Conservation (phyloP, 305 asterid species). For the Euphrasia arctica region DNA sequence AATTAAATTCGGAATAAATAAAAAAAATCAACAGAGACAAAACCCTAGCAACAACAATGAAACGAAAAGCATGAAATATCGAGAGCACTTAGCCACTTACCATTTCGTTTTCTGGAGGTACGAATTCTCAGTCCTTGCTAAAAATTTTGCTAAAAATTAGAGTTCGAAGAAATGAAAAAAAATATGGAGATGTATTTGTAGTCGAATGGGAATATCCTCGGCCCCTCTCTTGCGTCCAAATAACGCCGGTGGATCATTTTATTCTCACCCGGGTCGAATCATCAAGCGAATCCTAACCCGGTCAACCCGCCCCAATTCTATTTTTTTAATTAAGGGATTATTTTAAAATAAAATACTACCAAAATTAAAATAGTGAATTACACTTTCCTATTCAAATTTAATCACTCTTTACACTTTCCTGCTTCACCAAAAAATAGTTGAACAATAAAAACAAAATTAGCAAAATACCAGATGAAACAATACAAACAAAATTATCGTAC, state of each 20-base stretch:
- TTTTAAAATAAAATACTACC: no score
- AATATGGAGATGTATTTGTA: background rate
- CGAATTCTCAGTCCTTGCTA: constrained; percentile 18
- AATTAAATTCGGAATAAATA: no score
- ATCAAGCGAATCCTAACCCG: no score
- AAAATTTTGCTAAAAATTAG: no score
- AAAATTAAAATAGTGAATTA: no score
- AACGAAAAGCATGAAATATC: background rate
- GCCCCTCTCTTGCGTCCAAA: constrained; percentile 33
- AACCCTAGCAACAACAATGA: background rate
- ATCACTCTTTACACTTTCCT: no score
- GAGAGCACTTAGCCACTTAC: constrained; percentile 23
- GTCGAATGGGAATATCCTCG: background rate
- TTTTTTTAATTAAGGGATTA: no score
- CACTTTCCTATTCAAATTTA: no score
- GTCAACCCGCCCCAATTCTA: no score
- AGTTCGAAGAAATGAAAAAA: background rate
- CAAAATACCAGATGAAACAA: background rate
- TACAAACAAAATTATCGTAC: constrained; percentile 22
- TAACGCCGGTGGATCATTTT: constrained; percentile 26
- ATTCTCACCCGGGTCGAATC: background rate
- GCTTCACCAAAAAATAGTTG: no score
- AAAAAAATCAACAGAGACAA: no score
- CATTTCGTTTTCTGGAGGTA: constrained; percentile 28
- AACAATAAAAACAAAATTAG: no score